A percentile compares a stretch with the other conserved stretches of the same genome.
phyloP scores from a whole-genome alignment of 2,329 filamentous ascomycete species.

The Sporothrix phasma region DNA sequence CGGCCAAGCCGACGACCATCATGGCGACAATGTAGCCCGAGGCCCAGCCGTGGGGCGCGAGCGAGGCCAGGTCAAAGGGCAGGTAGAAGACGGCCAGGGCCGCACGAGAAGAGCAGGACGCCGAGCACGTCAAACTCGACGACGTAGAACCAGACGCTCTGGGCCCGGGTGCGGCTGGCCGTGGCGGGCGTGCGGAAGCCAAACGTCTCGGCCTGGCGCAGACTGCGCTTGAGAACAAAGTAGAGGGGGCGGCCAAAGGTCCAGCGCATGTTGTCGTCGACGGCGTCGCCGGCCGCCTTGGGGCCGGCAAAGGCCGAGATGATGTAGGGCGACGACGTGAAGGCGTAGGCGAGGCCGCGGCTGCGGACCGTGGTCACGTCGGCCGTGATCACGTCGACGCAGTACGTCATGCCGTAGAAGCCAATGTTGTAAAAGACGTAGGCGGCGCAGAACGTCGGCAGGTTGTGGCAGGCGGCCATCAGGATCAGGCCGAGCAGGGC shows the following conservation, averaged over 20 bases:
- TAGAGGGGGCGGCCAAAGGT: constrained; percentile 55
- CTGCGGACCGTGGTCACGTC: constrained; percentile 59
- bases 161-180: constrained; percentile 31
- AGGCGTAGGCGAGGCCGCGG: constrained; percentile 52
- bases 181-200: constrained; percentile 42
- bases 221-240: constrained; percentile 47
- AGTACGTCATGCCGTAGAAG: constrained; percentile 32
- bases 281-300: constrained; percentile 43
- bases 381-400: constrained; percentile 49
- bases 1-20: constrained; percentile 30
- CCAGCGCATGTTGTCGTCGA: constrained; percentile 52
- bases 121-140: constrained; percentile 57
- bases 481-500: constrained; percentile 47
- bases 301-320: constrained; percentile 56
- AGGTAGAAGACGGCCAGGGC: constrained; percentile 57
- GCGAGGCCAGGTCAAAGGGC: constrained; percentile 50
- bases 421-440: constrained; percentile 59
- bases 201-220: constrained; percentile 46
- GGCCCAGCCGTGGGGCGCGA: constrained; percentile 30
- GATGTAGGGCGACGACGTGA: constrained; percentile 57
- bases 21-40: constrained; percentile 36
- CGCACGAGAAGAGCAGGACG: constrained; percentile 48
- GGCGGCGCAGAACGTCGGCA: constrained; percentile 52
- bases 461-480: constrained; percentile 53
- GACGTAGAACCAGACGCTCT: constrained; percentile 41